Evolutionary conservation across 2,329 filamentous ascomycete species (phyloP).

Genomic region (Lasiodiplodia hormozganensis): DNA sequence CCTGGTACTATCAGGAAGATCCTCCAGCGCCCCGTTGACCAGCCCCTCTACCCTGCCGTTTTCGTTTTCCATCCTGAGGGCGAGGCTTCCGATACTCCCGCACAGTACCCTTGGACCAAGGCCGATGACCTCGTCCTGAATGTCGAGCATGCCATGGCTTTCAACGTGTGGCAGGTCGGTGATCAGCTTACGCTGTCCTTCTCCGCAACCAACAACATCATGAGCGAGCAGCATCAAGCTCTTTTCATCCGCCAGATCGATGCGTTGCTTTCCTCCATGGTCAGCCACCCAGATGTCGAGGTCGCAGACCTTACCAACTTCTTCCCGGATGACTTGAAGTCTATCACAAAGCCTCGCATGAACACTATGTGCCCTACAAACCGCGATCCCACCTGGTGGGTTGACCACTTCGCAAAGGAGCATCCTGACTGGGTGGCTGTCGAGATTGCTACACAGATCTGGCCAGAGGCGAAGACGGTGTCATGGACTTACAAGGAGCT

Average conservation of each 20-base stretch:
- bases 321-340: conserved; percentile 55
- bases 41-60: conserved; percentile 43
- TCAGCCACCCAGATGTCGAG: conserved; percentile 37
- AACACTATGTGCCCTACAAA: conserved; percentile 63
- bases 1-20: conserved; percentile 41
- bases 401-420: conserved; percentile 65
- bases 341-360: conserved; percentile 67
- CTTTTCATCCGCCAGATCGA: conserved; percentile 42
- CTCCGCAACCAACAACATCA: conserved; percentile 36
- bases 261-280: conserved; percentile 39
- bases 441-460: conserved; percentile 65
- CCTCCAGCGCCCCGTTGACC: conserved; percentile 36
- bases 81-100: conserved; percentile 2
- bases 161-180: conserved; percentile 44
- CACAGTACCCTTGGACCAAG: conserved; percentile 38
- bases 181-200: conserved; percentile 37
- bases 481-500: conserved; percentile 40
- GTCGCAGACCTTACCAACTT: conserved; percentile 36
- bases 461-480: conserved; percentile 57
- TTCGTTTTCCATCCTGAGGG: conserved; percentile 43
- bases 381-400: conserved; percentile 73
- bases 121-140: conserved; percentile 44
- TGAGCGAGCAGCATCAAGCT: conserved; percentile 39
- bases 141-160: conserved; percentile 51
- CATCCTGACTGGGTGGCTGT: conserved; percentile 70